These are phyloP conservation scores for Evernia prunastri DNA, from an alignment of 495 filamentous ascomycete genomes.

Conservation along the genomic window DNA sequence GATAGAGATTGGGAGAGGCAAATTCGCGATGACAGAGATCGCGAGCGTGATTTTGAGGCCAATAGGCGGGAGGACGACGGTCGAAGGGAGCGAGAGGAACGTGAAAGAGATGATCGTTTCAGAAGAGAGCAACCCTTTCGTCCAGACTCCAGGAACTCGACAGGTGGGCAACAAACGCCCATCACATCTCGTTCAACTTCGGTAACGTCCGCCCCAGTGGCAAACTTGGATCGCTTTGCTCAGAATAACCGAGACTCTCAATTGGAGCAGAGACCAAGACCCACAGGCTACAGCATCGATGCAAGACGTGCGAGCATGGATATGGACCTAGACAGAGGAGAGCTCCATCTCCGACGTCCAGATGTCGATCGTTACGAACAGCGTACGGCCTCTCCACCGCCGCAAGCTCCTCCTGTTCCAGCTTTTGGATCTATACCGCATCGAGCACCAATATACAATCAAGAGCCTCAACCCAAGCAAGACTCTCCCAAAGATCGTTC, in stretches of 20 bases:
- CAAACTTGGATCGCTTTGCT: slow-evolving; percentile 19
- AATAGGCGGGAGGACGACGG: slow-evolving; percentile 42
- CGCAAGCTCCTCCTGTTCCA: slow-evolving; percentile 73
- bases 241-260: slow-evolving; percentile 16
- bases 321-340: slow-evolving; percentile 34
- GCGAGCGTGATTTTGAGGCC: slow-evolving; percentile 36
- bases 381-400: slow-evolving; percentile 53
- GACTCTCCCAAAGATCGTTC: slow-evolving; percentile 13
- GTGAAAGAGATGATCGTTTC: slow-evolving; percentile 48
- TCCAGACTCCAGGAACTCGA: slow-evolving; percentile 38
- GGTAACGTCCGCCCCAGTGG: slow-evolving; percentile 15
- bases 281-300: slow-evolving; percentile 29
- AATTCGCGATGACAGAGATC: slow-evolving; percentile 43
- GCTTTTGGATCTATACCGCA: slow-evolving; percentile 62
- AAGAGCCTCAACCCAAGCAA: slow-evolving; percentile 30
- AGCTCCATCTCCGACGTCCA: slow-evolving; percentile 35
- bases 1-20: slow-evolving; percentile 40
- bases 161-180: slow-evolving; percentile 10
- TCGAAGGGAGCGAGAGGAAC: slow-evolving; percentile 47
- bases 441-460: slow-evolving; percentile 27
- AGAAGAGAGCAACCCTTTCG: slow-evolving; percentile 46
- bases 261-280: slow-evolving; percentile 39
- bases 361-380: slow-evolving; percentile 35
- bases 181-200: slow-evolving; percentile 22
- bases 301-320: slow-evolving; percentile 23